Conservation (phyloP, 306 rosid genomes). For the Phaseolus lunatus region DNA sequence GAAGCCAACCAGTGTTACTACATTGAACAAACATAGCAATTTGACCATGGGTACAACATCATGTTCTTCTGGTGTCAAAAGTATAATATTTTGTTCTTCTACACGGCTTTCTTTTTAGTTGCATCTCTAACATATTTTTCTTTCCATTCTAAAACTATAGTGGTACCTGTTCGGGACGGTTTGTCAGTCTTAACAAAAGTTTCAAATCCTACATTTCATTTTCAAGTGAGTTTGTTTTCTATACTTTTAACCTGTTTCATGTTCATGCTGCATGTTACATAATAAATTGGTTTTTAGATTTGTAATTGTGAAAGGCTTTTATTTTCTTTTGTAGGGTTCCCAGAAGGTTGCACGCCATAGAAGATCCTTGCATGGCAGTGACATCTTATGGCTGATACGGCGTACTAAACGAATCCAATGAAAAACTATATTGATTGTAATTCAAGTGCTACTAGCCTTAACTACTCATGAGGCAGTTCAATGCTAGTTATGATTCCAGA, state of each 20-base stretch:
- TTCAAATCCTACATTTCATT: constrained; percentile 71
- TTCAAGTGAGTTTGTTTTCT: constrained; percentile 62
- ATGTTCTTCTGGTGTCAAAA: constrained; percentile 17
- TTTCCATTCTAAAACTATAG: constrained; percentile 41
- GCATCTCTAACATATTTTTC: constrained; percentile 32
- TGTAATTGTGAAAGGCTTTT: constrained; percentile 33
- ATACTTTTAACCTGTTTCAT: neutral
- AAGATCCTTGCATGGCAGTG: constrained; percentile 66
- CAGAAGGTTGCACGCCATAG: constrained; percentile 59
- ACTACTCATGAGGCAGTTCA: neutral
- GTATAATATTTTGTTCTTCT: constrained; percentile 24
- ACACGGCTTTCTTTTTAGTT: neutral
- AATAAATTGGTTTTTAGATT: constrained; percentile 18
- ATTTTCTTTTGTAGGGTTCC: constrained; percentile 54
- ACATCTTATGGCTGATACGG: constrained; percentile 65
- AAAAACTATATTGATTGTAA: neutral
- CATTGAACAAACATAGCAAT: constrained; percentile 37
- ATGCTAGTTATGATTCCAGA: constrained; percentile 24
- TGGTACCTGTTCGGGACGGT: constrained; percentile 65
- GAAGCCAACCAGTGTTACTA: constrained; percentile 40
- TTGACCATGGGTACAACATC: constrained; percentile 55
- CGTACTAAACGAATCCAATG: constrained; percentile 55
- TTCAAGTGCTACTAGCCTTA: neutral
- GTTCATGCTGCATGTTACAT: constrained; percentile 28
- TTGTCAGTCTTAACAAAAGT: constrained; percentile 62